Conservation (phyloP, 441 rosid genomes). For the Gossypium lobatum region DNA sequence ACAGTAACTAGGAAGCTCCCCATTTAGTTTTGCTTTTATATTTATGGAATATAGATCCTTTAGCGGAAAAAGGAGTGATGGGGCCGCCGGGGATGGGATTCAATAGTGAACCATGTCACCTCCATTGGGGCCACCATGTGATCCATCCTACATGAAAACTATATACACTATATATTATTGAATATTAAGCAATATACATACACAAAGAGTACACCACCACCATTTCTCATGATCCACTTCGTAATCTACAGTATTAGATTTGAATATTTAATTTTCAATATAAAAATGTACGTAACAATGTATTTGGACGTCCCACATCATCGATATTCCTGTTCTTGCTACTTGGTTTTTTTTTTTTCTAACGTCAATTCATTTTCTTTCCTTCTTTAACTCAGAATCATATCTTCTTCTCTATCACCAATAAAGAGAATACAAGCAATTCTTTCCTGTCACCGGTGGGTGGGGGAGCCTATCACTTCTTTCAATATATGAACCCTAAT, state of each 20-base stretch:
- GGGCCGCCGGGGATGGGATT: constrained; percentile 26
- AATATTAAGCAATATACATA: neutral
- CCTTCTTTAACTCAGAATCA: neutral
- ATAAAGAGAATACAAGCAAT: constrained; percentile 11
- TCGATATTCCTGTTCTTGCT: neutral
- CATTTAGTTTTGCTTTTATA: neutral
- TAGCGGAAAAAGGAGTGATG: neutral
- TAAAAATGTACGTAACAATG: no score
- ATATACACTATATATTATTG: neutral
- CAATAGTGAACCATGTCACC: constrained; percentile 27
- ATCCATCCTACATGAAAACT: neutral
- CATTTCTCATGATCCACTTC: neutral
- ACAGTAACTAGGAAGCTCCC: neutral
- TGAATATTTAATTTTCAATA: neutral
- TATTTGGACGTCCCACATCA: constrained; percentile 42
- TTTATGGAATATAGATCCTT: no score
- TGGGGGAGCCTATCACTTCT: neutral
- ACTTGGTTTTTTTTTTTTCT: neutral
- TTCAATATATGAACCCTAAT: neutral
- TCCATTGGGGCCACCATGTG: constrained; percentile 47
- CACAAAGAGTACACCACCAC: neutral
- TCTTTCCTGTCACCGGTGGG: constrained; percentile 20
- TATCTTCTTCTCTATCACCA: constrained; percentile 6
- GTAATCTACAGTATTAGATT: neutral
- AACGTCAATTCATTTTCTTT: neutral